Evolutionary conservation across 345 rosid species (phyloP), one percentile per base, ranked within the genome.

Genomic region (Garcia nutans): DNA sequence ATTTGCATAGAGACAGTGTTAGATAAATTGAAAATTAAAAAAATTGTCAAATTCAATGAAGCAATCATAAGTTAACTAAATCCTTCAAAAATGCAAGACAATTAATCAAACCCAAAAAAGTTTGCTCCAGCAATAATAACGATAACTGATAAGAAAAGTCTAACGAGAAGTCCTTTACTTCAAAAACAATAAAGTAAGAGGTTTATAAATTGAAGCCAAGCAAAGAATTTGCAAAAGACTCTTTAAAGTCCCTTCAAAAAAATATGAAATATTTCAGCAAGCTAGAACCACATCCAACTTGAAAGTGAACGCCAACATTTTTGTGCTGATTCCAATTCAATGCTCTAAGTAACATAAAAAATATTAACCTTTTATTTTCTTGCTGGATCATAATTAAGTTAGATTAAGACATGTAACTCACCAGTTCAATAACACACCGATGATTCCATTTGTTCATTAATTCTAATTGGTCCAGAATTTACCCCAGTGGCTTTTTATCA

Each of bases 41-140:
- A 60, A 60, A n/a, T n/a, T 41, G n/a, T 72, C 67, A 47, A 72
- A 47, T 23, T 22, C 42, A 3, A 72, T 2, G 8, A 52, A 20
- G 17, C 37, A 23, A 50, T 55, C 73, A 17, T 33, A 52, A 28
- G 57, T 54, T 19, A 10, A 65, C 41, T 17, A 17, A 69, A 28
- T 69, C 16, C 73, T 69, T 52, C 42, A n/a, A 49, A n/a, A 37
- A 65, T 65, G 13, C 13, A 55, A 19, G 19, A 31, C 63, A 70
- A 37, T 37, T 37, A 37, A 37, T 37, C 6, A 37, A 37, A 37
- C 41, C n/a, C 7, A 37, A 37, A 6, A 37, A 37, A 37, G 57
- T 49, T 68, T 49, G 55, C 54, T 68, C n/a, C 19, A 13, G 41
- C 17, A 68, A 6, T 23, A 15, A 15, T 68, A 28, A 28, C 17